Base-by-base conservation (phyloP, 129 eudicot species). In the Flaveria linearis region DNA sequence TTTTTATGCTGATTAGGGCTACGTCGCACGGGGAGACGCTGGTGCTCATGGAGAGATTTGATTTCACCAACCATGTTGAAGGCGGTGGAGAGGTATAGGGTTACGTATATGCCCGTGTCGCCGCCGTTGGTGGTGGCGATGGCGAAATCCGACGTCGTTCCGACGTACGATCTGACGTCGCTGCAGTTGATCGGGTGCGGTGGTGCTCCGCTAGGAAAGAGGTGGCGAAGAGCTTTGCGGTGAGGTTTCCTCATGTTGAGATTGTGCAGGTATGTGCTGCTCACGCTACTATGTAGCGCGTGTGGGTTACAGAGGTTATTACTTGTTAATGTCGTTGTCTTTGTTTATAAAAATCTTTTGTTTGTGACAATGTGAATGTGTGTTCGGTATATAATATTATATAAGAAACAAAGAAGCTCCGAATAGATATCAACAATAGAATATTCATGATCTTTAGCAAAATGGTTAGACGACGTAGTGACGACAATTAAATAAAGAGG, bases 71-170 rank as follows among this genome's bases (percentile, higher is more conserved):
- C 47, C n/a, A 87, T 90, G 98, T 75, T 93, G 84, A 81, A 70
- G 80, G 85, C 93, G 69, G 87, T 93, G 75, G 93, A 91, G 89
- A 93, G 65, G 82, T 90, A 82, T 72, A 93, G 55, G 71, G 96
- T 93, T 22, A 87, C 81, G 69, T 90, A 85, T 56, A 90, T 93
- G 84, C 97, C 97, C 56, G 98, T 93, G 14, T 83, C 98, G 5
- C 98, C 98, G 75, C 98, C 97, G 85, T 82, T 93, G 0, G 91
- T 93, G 85, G 93, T 90, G 87, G 95, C 91, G 68, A 55, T 93
- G 91, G 80, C 85, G 77, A 93, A 93, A 77, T 85, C 93, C n/a
- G 92, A 87, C 41, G 52, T 89, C 79, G 90, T 85, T 26, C 47
- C 0, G 17, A 89, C 78, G 58, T 90, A 88, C 72, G 91, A 93